A percentile compares a stretch with the other conserved stretches of the same genome.
Conservation (phyloP, 805 yeast species). For the Allodekkera sacchari region DNA sequence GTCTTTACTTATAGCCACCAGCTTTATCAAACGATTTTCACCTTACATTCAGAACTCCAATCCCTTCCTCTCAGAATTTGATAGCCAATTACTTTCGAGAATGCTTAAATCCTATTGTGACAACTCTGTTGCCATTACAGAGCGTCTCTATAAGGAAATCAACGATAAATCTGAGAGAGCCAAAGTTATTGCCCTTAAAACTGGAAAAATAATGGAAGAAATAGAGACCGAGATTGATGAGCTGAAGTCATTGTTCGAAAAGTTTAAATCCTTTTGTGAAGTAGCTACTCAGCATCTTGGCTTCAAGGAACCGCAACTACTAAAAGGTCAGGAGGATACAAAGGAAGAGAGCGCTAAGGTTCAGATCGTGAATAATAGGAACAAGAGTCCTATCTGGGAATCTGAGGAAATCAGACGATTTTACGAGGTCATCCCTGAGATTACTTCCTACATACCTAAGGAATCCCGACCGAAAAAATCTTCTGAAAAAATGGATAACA, state of each 20-base stretch:
- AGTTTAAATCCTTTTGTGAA: slow-evolving; percentile 34
- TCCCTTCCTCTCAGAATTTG: slow-evolving; percentile 20
- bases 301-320: slow-evolving; percentile 29
- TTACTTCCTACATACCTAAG: slow-evolving; percentile 27
- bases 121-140: slow-evolving; percentile 31
- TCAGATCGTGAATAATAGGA: slow-evolving; percentile 1
- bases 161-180: slow-evolving; percentile 30
- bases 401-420: slow-evolving; percentile 57
- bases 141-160: slow-evolving; percentile 28
- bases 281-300: slow-evolving; percentile 34
- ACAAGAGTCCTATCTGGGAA: slow-evolving; percentile 42
- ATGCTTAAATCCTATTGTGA: slow-evolving; percentile 35
- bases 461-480: slow-evolving; percentile 10
- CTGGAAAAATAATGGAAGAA: slow-evolving; percentile 48
- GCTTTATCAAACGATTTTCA: slow-evolving; percentile 43
- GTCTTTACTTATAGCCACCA: slow-evolving; percentile 31
- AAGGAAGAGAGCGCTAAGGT: slow-evolving; percentile 10
- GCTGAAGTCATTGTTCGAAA: slow-evolving; percentile 28
- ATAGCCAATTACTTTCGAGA: slow-evolving; percentile 23
- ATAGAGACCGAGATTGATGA: slow-evolving; percentile 17
- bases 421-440: slow-evolving; percentile 46
- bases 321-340: slow-evolving; percentile 19
- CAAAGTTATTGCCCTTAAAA: slow-evolving; percentile 51
- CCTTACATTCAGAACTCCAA: slow-evolving; percentile 24
- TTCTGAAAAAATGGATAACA: too few species aligned